A percentile compares a stretch with the other conserved stretches of the same genome.
Conservation (phyloP, 2,329 filamentous ascomycete species). For the Aspergillus oerlinghausenensis region DNA sequence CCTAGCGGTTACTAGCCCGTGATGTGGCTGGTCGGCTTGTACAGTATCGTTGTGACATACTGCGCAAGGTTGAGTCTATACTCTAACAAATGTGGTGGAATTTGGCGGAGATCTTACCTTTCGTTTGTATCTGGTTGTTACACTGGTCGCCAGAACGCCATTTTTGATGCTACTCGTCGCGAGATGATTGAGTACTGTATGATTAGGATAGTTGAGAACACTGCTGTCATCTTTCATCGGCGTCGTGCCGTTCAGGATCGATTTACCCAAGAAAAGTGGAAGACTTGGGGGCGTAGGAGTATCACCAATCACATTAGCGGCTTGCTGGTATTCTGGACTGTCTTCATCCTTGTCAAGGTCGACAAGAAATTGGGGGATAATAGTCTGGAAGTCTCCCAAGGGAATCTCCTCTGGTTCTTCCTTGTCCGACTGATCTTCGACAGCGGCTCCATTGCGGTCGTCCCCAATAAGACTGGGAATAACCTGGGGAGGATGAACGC, state of each 20-base stretch:
- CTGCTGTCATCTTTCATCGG: conserved; percentile 98
- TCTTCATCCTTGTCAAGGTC: conserved; percentile 84
- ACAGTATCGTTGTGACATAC: conserved; percentile 98
- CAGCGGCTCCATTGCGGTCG: conserved; percentile 29
- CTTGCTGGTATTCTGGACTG: conserved; percentile 66
- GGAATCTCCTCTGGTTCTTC: conserved; percentile 52
- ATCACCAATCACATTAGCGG: conserved; percentile 69
- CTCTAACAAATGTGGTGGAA: neutral
- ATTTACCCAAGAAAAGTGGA: conserved; percentile 87
- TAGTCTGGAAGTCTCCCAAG: conserved; percentile 60
- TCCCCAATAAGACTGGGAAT: conserved; percentile 32
- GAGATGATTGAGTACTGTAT: conserved; percentile 92
- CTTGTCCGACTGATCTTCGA: conserved; percentile 44
- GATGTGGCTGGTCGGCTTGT: conserved; percentile 69
- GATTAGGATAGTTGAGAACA: conserved; percentile 93
- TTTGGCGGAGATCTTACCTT: conserved; percentile 49
- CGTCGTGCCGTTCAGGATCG: conserved; percentile 85
- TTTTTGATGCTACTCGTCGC: conserved; percentile 98
- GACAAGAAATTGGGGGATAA: conserved; percentile 77
- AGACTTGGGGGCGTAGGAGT: conserved; percentile 79
- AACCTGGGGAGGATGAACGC: conserved; percentile 43
- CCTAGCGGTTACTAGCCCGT: conserved; percentile 22
- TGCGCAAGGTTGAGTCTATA: conserved; percentile 33
- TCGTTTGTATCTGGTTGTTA: conserved; percentile 93
- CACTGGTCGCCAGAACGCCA: conserved; percentile 88